A percentile compares a stretch with the other conserved stretches of the same genome.
Evolutionary conservation across 2,329 filamentous ascomycete genomes (phyloP).

Genomic region (Onygenales sp.): DNA sequence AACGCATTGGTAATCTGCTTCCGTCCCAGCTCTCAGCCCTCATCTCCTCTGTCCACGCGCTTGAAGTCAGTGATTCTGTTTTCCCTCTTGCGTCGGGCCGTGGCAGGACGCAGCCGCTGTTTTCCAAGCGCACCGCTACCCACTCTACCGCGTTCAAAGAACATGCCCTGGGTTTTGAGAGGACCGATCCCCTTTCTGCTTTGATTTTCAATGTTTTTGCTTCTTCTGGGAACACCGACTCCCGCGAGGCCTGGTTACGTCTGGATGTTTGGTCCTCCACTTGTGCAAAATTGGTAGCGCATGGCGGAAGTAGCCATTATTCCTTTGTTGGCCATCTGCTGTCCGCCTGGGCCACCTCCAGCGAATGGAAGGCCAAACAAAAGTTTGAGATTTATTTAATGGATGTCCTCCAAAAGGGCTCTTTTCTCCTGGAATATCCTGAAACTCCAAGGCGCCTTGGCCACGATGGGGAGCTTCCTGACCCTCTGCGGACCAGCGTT

Average conservation of each 20-base stretch:
- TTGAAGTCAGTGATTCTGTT: slow-evolving; percentile 76
- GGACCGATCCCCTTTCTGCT: slow-evolving; percentile 75
- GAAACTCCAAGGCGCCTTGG: slow-evolving; percentile 67
- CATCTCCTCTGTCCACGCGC: slow-evolving; percentile 65
- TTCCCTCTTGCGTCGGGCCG: slow-evolving; percentile 55
- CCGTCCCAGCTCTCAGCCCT: slow-evolving; percentile 68
- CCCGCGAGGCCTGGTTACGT: slow-evolving; percentile 67
- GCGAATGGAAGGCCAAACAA: slow-evolving; percentile 79
- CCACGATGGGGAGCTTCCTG: slow-evolving; percentile 56
- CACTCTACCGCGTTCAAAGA: slow-evolving; percentile 60
- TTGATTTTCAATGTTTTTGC: slow-evolving; percentile 85
- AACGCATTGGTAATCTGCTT: slow-evolving; percentile 66
- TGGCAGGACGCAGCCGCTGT: slow-evolving; percentile 41
- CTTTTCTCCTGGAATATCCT: slow-evolving; percentile 78
- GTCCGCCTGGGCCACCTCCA: slow-evolving; percentile 77
- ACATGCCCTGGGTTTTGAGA: slow-evolving; percentile 76
- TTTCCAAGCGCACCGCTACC: slow-evolving; percentile 36
- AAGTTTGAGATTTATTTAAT: slow-evolving; percentile 92
- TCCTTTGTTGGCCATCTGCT: slow-evolving; percentile 75
- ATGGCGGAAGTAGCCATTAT: slow-evolving; percentile 66
- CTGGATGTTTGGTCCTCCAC: slow-evolving; percentile 82
- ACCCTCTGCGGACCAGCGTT: slow-evolving; percentile 66
- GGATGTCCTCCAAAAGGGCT: slow-evolving; percentile 86
- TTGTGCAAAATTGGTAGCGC: slow-evolving; percentile 71
- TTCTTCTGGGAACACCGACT: slow-evolving; percentile 72